A percentile compares a stretch with the other conserved stretches of the same genome.
phyloP scores from a whole-genome alignment of 768 basidiomycete genomes.

The Collybia nuda region DNA sequence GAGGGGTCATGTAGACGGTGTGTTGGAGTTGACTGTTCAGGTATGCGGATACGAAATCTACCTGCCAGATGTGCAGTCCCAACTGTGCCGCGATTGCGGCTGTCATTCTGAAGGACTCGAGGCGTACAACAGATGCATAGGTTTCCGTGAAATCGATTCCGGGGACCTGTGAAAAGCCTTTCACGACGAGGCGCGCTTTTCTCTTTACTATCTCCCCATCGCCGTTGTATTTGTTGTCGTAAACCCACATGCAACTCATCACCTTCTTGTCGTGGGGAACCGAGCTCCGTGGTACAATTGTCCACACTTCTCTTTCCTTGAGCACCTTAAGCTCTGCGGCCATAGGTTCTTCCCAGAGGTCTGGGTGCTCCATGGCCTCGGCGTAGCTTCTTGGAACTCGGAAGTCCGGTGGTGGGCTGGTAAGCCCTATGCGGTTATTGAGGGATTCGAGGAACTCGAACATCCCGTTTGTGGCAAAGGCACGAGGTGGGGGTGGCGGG shows the following conservation, averaged over 20 bases:
- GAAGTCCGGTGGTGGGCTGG: background rate
- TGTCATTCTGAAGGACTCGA: constrained; percentile 14
- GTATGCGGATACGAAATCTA: constrained; percentile 34
- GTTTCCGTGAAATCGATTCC: constrained; percentile 30
- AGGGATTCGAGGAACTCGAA: background rate
- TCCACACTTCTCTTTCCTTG: constrained; percentile 14
- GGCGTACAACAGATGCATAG: constrained; percentile 14
- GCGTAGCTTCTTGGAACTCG: constrained; percentile 3
- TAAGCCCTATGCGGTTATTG: background rate
- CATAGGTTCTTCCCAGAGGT: constrained; percentile 13
- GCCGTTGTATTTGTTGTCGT: constrained; percentile 26
- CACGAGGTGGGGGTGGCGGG: background rate
- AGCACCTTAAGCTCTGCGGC: constrained; percentile 17
- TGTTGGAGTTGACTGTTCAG: constrained; percentile 26
- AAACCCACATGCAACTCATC: constrained; percentile 19
- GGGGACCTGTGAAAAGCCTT: constrained; percentile 28
- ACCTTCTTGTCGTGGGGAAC: constrained; percentile 4
- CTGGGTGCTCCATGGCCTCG: constrained; percentile 13
- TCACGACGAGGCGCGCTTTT: constrained; percentile 25
- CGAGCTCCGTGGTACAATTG: constrained; percentile 7
- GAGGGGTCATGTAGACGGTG: constrained; percentile 12
- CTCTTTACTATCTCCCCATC: constrained; percentile 21
- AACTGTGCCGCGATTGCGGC: constrained; percentile 22
- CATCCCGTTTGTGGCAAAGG: background rate
- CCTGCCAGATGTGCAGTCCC: constrained; percentile 26